These are phyloP conservation scores for Zoysia pacifica DNA, from an alignment of 176 grass and related monocot species.

Conservation along the genomic window DNA sequence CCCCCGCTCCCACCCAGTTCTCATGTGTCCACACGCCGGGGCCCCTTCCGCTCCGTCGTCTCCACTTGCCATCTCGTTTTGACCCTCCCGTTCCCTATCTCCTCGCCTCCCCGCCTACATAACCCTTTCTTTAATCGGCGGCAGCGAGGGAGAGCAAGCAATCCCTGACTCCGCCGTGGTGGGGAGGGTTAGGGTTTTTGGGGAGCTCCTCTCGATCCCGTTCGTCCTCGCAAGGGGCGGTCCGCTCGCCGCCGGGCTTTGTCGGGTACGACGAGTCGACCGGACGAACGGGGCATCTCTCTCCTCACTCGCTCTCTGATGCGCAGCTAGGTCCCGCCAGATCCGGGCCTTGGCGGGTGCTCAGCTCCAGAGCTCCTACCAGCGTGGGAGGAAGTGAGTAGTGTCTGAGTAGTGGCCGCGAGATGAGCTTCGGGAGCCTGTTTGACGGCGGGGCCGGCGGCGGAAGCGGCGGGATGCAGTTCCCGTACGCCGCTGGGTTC, in stretches of 20 bases:
- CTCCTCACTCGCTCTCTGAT: neutral
- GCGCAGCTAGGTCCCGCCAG: slow-evolving; percentile 19
- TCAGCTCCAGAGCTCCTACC: neutral
- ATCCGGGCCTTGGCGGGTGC: slow-evolving; percentile 25
- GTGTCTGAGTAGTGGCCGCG: neutral
- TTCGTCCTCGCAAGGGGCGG: neutral
- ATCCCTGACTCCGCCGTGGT: neutral
- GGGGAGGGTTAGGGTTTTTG: slow-evolving; percentile 75
- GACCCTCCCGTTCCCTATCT: neutral
- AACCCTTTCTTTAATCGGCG: slow-evolving; percentile 42
- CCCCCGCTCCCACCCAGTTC: no score
- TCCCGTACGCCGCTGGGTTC: slow-evolving; percentile 52
- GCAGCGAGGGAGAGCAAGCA: neutral
- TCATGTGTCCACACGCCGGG: no score
- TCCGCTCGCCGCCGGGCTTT: neutral
- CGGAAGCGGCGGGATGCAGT: slow-evolving; percentile 51
- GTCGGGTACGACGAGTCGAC: neutral
- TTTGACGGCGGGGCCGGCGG: slow-evolving; percentile 49
- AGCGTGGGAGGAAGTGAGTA: no score
- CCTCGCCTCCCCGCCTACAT: slow-evolving; percentile 28
- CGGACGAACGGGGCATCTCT: neutral
- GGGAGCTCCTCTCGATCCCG: slow-evolving; percentile 12
- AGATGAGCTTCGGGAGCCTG: slow-evolving; percentile 69
- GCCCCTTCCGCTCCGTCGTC: slow-evolving; percentile 4
- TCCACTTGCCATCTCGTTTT: slow-evolving; percentile 42